Evolutionary conservation across 352 stramenopile genomes (phyloP).

Genomic region (Lagenidium sp.): DNA sequence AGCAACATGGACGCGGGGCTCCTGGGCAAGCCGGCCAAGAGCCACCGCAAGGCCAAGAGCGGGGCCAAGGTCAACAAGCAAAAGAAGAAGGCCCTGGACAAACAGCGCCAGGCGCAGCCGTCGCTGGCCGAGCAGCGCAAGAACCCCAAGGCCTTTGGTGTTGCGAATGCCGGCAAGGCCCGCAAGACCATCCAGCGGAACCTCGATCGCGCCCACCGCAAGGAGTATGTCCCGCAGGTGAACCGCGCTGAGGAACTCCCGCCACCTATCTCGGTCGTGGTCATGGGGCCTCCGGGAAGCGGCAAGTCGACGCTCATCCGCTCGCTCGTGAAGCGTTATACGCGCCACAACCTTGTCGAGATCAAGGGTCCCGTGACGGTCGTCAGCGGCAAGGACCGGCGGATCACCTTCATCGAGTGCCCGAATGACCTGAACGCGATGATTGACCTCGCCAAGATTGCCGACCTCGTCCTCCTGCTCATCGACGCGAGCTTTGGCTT

Average conservation of each 20-base stretch:
- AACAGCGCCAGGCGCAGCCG: conserved; percentile 74
- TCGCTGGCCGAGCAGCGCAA: conserved; percentile 89
- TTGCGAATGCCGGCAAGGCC: conserved; percentile 93
- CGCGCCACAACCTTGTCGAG: conserved; percentile 95
- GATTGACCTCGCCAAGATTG: conserved; percentile 97
- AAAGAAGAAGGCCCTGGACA: conserved; percentile 88
- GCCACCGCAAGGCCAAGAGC: conserved; percentile 77
- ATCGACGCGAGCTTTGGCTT: conserved; percentile 99
- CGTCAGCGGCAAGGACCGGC: conserved; percentile 95
- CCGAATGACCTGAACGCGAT: conserved; percentile 92
- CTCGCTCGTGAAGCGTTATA: conserved; percentile 99
- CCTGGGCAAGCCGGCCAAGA: conserved; percentile 34
- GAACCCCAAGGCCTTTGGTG: conserved; percentile 96
- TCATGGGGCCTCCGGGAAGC: conserved; percentile 95
- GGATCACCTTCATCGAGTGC: conserved; percentile 99
- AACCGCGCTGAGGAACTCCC: conserved; percentile 80
- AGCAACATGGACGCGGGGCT: conserved; percentile 25
- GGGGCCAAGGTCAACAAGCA: conserved; percentile 94
- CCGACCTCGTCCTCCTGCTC: conserved; percentile 97
- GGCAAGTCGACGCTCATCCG: conserved; percentile 99
- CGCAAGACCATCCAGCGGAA: conserved; percentile 97
- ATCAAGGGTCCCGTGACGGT: conserved; percentile 98
- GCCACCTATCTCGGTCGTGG: conserved; percentile 94
- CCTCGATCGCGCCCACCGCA: conserved; percentile 94
- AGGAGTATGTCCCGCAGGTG: conserved; percentile 93